phyloP scores from a whole-genome alignment of 306 rosid genomes.

The Prinsepia uniflora region DNA sequence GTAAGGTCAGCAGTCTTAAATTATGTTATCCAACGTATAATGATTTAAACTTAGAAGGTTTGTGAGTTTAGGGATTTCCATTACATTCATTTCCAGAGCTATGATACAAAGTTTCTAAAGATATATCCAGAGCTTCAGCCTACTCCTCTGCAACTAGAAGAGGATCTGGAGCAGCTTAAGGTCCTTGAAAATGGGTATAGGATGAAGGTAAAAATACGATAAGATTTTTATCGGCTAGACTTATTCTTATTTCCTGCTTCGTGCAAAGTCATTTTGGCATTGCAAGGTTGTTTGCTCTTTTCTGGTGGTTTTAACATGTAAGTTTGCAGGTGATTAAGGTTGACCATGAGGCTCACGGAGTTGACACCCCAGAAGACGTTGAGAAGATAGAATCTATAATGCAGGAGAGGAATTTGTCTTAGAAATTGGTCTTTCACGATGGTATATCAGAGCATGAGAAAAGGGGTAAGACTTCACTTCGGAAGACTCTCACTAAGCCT shows the following conservation, averaged over 20 bases:
- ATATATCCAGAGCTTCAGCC: slow-evolving; percentile 68
- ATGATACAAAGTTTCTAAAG: slow-evolving; percentile 73
- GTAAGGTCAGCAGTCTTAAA: background rate
- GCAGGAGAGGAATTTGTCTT: slow-evolving; percentile 66
- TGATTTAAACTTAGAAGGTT: slow-evolving; percentile 6
- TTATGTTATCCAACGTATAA: background rate
- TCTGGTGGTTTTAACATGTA: background rate
- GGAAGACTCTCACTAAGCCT: background rate
- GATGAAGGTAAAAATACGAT: slow-evolving; percentile 67
- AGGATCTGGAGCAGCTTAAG: slow-evolving; percentile 96
- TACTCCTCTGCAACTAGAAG: slow-evolving; percentile 89
- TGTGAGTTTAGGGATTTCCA: slow-evolving; percentile 15
- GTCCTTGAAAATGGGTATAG: slow-evolving; percentile 96
- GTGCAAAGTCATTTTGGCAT: background rate
- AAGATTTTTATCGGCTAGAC: background rate
- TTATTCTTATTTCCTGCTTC: background rate
- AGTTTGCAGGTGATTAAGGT: slow-evolving; percentile 76
- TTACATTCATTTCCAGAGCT: slow-evolving; percentile 56
- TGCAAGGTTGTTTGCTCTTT: background rate
- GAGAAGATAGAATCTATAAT: slow-evolving; percentile 75
- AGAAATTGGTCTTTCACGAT: slow-evolving; percentile 15
- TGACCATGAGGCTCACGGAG: slow-evolving; percentile 93
- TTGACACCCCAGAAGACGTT: slow-evolving; percentile 87
- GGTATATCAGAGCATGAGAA: slow-evolving; percentile 1
- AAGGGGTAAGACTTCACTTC: background rate